Percentiles rank a stretch among this genome's conserved stretches.
phyloP scores from a whole-genome alignment of 2,329 filamentous ascomycete genomes.

The Parafenestella ontariensis region DNA sequence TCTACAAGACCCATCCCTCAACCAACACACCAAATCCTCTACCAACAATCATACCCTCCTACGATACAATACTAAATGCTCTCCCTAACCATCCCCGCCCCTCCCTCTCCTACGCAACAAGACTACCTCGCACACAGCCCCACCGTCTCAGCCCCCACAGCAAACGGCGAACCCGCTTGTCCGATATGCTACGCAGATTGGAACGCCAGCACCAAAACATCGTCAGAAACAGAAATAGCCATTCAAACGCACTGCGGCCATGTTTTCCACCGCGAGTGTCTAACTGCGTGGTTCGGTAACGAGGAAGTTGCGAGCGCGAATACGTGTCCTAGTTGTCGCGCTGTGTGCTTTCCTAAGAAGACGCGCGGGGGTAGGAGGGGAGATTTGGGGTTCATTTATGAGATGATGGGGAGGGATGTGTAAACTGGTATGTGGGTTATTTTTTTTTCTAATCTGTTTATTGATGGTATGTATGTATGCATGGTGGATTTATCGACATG shows the following conservation, averaged over 20 bases:
- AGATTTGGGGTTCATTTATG: conserved; percentile 6
- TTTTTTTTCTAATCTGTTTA: not conserved
- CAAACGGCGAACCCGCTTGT: conserved; percentile 1
- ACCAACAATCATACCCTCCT: not conserved
- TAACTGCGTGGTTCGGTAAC: conserved; percentile 7
- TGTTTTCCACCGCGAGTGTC: conserved; percentile 8
- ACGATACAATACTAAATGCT: too few species aligned
- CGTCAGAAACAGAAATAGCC: not conserved
- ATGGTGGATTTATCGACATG: not conserved
- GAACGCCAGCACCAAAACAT: not conserved
- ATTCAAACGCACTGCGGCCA: conserved; percentile 11
- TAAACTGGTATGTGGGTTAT: not conserved
- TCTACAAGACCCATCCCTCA: too few species aligned
- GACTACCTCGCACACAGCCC: not conserved
- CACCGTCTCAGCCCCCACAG: not conserved
- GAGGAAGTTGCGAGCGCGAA: conserved; percentile 8
- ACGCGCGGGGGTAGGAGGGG: not conserved
- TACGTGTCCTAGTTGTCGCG: conserved; percentile 8
- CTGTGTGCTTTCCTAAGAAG: conserved; percentile 5
- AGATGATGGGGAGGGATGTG: not conserved
- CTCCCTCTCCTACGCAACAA: not conserved
- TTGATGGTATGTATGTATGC: too few species aligned
- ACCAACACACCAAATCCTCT: not conserved
- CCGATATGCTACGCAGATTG: conserved; percentile 7
- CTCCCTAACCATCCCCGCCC: not conserved